Conservation (phyloP, 2,329 filamentous ascomycete species). For the Trichoderma aggressivum region DNA sequence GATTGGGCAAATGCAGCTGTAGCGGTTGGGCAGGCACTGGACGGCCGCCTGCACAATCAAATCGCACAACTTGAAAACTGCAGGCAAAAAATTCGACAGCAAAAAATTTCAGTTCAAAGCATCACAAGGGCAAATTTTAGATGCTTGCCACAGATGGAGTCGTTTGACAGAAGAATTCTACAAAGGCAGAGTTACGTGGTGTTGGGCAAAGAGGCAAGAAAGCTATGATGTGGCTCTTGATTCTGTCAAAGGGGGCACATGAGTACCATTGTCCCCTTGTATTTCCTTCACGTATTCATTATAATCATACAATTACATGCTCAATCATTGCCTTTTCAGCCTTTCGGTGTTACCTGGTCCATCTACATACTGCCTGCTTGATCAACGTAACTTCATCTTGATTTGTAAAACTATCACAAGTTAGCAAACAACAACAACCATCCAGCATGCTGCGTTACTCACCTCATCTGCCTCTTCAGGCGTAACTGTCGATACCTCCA, state of each 20-base stretch:
- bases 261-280: not conserved
- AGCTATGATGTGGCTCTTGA: not conserved
- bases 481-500: constrained; percentile 62
- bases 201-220: not conserved
- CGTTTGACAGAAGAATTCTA: not conserved
- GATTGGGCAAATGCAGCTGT: not conserved
- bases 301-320: not conserved
- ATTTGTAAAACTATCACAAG: constrained; percentile 36
- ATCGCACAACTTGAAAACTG: not conserved
- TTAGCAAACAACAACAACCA: constrained; percentile 25
- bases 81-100: not conserved
- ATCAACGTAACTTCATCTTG: constrained; percentile 25
- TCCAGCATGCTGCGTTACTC: constrained; percentile 20
- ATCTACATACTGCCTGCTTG: not conserved
- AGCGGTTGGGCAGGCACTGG: not conserved
- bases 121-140: not conserved
- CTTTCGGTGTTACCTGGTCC: not conserved
- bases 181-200: not conserved
- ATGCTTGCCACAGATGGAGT: not conserved
- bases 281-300: not conserved
- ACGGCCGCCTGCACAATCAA: not conserved
- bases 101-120: not conserved
- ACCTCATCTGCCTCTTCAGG: constrained; percentile 68
- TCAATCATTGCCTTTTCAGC: not conserved
- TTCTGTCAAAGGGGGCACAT: not conserved